Evolutionary conservation across 306 rosid genomes (phyloP).

Genomic region (Lathyrus oleraceus): DNA sequence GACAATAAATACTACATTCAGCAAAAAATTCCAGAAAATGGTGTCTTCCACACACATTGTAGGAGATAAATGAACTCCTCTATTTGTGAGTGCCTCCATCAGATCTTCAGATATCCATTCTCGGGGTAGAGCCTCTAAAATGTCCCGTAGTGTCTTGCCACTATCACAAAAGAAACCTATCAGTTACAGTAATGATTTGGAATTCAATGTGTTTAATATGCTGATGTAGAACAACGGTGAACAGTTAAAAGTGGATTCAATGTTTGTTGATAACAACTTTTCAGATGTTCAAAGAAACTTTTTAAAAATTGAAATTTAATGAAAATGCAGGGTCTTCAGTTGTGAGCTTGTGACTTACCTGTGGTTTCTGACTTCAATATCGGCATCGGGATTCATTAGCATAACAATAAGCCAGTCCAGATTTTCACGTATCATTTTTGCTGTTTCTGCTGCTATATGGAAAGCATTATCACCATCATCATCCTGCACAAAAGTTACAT

Average conservation of each 20-base stretch:
- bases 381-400: constrained; percentile 84
- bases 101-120: constrained; percentile 97
- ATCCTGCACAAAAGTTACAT: constrained; percentile 56
- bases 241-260: not conserved
- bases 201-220: constrained; percentile 24
- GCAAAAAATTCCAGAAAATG: constrained; percentile 27
- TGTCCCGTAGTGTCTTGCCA: constrained; percentile 89
- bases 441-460: constrained; percentile 95
- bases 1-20: constrained; percentile 23
- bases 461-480: constrained; percentile 97
- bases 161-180: constrained; percentile 51
- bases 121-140: constrained; percentile 88
- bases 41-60: constrained; percentile 59
- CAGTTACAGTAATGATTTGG: constrained; percentile 17
- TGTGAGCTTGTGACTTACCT: constrained; percentile 54
- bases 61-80: constrained; percentile 79
- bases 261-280: constrained; percentile 27
- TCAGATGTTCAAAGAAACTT: not conserved
- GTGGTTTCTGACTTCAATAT: constrained; percentile 88
- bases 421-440: constrained; percentile 96
- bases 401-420: constrained; percentile 90
- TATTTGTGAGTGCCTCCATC: constrained; percentile 77
- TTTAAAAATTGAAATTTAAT: not conserved
- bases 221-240: constrained; percentile 13
- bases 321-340: constrained; percentile 8